Base-by-base conservation (phyloP, 2,329 filamentous ascomycete species). In the Trichoderma polysporum region DNA sequence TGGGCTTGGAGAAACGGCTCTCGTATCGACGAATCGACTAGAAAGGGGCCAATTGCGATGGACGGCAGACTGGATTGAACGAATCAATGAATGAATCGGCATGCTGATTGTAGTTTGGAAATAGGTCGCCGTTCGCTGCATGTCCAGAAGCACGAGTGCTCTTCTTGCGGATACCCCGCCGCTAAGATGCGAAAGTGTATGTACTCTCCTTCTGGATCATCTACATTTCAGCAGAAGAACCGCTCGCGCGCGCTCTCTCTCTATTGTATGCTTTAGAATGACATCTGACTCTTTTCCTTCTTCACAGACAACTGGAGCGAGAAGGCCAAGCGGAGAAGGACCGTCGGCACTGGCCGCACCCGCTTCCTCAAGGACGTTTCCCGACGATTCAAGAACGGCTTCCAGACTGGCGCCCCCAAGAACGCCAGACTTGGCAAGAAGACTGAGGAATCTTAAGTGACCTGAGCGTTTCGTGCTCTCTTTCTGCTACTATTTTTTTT, bases 281-380 rank as follows among this genome's bases (percentile, higher is more conserved):
- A 10, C 37, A 17, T 50, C 65, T 57, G 50, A 66, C 25, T 8
- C 1, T 19, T 62, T 33, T 19, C 15, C 9, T 31, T 66, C 33
- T 17, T n/a, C 10, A 49, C 80, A 98, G 94, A 90, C 91, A 97
- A 99, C 92, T 99, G 95, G 95, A 89, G 92, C 83, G 94, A 98
- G 90, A 99, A 99, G 92, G 94, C 94, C 78, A 98, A 98, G 93
- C 89, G 95, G 84, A 96, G 95, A 91, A 98, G 97, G 94, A 97
- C 94, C 80, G 94, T 92, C 81, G 95, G 95, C 79, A 94, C 93
- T 80, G 95, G 95, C 83, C 92, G 95, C 84, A 95, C 94, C 90
- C 90, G 93, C 81, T 92, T 94, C 86, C 88, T 99, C 82, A 97
- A 96, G 88, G 88, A 87, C 78, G 90, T 99, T 81, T 86, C 93